Percentiles rank a stretch among this genome's conserved stretches.
Evolutionary conservation across 495 filamentous ascomycete species (phyloP).

Genomic region (Immersiella caudata): DNA sequence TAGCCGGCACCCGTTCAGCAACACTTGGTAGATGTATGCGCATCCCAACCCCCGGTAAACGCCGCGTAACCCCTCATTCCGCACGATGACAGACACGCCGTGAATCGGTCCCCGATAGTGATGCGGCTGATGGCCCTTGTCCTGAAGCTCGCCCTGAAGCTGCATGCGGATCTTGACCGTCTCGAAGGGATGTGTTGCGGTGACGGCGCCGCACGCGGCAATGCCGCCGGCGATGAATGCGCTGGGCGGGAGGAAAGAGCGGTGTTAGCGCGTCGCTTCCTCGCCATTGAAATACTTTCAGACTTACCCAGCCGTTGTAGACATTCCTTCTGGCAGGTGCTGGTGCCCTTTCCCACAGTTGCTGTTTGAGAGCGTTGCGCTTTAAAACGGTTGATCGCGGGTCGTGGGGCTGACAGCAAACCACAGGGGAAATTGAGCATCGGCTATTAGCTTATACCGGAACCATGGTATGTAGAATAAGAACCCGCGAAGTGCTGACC

Average conservation of each 20-base stretch:
- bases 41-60: constrained; percentile 88
- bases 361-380: not conserved
- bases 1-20: constrained; percentile 93
- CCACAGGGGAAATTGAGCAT: not conserved
- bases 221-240: constrained; percentile 93
- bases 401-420: constrained; percentile 9
- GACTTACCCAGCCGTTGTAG: constrained; percentile 52
- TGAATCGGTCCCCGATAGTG: constrained; percentile 93
- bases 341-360: not conserved
- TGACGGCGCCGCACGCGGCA: constrained; percentile 95
- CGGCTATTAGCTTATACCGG: constrained; percentile 10
- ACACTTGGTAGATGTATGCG: constrained; percentile 96
- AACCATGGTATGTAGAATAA: not conserved
- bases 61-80: constrained; percentile 85
- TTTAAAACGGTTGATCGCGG: not conserved
- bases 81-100: constrained; percentile 84
- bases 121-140: constrained; percentile 77
- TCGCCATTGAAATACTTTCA: constrained; percentile 7
- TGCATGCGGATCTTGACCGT: constrained; percentile 99
- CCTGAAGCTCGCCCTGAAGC: constrained; percentile 92
- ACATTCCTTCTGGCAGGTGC: constrained; percentile 34
- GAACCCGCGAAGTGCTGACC: not conserved
- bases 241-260: constrained; percentile 34
- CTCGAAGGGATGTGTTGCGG: constrained; percentile 97
- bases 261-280: constrained; percentile 24